These are phyloP conservation scores for Thermothielavioides terrestris DNA, from an alignment of 495 filamentous ascomycete species.

Conservation along the genomic window DNA sequence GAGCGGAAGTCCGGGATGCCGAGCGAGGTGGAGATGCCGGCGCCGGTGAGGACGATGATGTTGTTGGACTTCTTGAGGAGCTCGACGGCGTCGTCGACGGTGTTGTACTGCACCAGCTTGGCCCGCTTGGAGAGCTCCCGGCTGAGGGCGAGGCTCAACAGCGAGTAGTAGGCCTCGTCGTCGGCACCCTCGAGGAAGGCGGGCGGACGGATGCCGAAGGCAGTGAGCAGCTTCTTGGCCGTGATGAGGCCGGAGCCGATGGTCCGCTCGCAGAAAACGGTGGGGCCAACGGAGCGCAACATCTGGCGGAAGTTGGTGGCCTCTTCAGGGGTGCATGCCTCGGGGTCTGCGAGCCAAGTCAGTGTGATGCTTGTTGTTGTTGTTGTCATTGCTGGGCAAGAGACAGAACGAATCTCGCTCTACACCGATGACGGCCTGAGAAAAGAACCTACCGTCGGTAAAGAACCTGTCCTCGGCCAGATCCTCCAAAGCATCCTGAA, in stretches of 20 bases:
- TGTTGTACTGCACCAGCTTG: conserved; percentile 76
- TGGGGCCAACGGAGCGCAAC: conserved; percentile 65
- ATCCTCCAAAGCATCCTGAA: conserved; percentile 58
- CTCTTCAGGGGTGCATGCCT: conserved; percentile 67
- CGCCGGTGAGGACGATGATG: conserved; percentile 89
- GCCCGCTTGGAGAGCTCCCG: conserved; percentile 75
- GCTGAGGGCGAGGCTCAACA: conserved; percentile 68
- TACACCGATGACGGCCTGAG: too few species aligned
- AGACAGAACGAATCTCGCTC: too few species aligned
- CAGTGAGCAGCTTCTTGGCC: conserved; percentile 78
- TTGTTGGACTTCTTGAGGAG: conserved; percentile 67
- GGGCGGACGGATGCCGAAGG: conserved; percentile 79
- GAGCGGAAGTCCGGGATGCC: conserved; percentile 86
- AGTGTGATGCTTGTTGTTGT: too few species aligned
- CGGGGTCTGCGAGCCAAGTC: conserved; percentile 26
- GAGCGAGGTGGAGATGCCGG: conserved; percentile 84
- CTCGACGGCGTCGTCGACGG: conserved; percentile 75
- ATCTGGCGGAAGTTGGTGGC: conserved; percentile 57
- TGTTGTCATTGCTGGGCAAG: conserved; percentile 8
- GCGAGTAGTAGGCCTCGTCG: conserved; percentile 63
- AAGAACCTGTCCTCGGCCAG: conserved; percentile 53
- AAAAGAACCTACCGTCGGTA: conserved; percentile 40
- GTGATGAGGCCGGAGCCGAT: conserved; percentile 59
- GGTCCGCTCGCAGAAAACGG: conserved; percentile 64
- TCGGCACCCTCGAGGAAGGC: conserved; percentile 63